phyloP scores from a whole-genome alignment of 2,329 filamentous ascomycete genomes.

The Scytalidium sp. region DNA sequence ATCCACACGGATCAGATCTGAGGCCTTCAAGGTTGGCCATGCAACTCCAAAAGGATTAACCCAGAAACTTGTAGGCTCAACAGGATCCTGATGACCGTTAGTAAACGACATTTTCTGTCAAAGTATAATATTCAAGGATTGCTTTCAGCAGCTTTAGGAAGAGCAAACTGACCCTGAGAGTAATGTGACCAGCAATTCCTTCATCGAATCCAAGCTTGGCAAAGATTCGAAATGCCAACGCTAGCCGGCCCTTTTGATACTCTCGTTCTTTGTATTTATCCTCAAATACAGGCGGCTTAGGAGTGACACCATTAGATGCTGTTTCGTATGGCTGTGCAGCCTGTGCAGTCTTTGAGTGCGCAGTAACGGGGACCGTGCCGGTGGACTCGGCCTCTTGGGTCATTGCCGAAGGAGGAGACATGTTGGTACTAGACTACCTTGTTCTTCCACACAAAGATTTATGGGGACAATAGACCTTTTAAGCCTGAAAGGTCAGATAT shows the following conservation, averaged over 20 bases:
- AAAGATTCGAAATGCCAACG: slow-evolving; percentile 45
- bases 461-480: too few species aligned
- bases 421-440: background rate
- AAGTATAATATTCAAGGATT: too few species aligned
- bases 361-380: background rate
- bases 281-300: slow-evolving; percentile 17
- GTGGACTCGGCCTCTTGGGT: background rate
- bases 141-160: too few species aligned
- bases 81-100: slow-evolving; percentile 23
- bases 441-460: too few species aligned
- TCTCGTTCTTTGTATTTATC: slow-evolving; percentile 31
- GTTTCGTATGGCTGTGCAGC: background rate
- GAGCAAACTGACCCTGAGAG: slow-evolving; percentile 24
- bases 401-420: background rate
- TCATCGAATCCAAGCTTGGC: slow-evolving; percentile 43
- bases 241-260: slow-evolving; percentile 40
- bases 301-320: background rate
- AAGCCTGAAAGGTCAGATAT: too few species aligned
- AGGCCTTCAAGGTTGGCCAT: slow-evolving; percentile 49
- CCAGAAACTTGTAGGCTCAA: slow-evolving; percentile 30
- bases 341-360: background rate
- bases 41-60: slow-evolving; percentile 32
- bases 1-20: slow-evolving; percentile 66
- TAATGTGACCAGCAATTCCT: slow-evolving; percentile 45
- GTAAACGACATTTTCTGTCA: background rate